These are phyloP conservation scores for Solanum boliviense DNA, from an alignment of 257 asterid genomes.

Conservation along the genomic window DNA sequence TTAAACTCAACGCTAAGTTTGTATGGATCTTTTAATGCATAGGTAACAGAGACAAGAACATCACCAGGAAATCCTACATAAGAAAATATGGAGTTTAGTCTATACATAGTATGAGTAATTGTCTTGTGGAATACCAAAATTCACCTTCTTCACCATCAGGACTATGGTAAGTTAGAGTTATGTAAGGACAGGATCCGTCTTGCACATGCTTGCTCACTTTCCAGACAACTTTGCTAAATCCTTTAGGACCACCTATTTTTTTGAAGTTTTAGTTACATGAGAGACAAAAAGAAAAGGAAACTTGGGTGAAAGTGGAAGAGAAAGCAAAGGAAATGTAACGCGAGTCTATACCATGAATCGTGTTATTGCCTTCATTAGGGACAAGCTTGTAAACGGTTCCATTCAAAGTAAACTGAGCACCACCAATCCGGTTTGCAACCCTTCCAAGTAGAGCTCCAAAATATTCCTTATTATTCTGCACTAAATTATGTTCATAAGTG, in stretches of 20 bases:
- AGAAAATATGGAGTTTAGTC: not conserved
- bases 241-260: not conserved
- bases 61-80: slow-evolving; percentile 15
- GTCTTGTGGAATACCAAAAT: not conserved
- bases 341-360: slow-evolving; percentile 50
- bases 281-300: not conserved
- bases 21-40: not conserved
- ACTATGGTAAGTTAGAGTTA: slow-evolving; percentile 50
- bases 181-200: slow-evolving; percentile 29
- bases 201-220: slow-evolving; percentile 11
- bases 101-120: not conserved
- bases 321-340: not conserved
- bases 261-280: not conserved
- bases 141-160: slow-evolving; percentile 70
- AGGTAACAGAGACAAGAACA: slow-evolving; percentile 1
- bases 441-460: slow-evolving; percentile 82
- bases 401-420: slow-evolving; percentile 60
- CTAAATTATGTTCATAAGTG: not conserved
- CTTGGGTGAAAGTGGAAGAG: not conserved
- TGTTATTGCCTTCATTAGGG: slow-evolving; percentile 54
- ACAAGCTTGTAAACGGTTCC: slow-evolving; percentile 51
- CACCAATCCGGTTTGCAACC: slow-evolving; percentile 74
- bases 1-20: not conserved
- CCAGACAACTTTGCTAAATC: slow-evolving; percentile 8
- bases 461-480: slow-evolving; percentile 39